Evolutionary conservation across 805 yeast genomes (phyloP).

Genomic region (Zygotorulaspora chibaensis): DNA sequence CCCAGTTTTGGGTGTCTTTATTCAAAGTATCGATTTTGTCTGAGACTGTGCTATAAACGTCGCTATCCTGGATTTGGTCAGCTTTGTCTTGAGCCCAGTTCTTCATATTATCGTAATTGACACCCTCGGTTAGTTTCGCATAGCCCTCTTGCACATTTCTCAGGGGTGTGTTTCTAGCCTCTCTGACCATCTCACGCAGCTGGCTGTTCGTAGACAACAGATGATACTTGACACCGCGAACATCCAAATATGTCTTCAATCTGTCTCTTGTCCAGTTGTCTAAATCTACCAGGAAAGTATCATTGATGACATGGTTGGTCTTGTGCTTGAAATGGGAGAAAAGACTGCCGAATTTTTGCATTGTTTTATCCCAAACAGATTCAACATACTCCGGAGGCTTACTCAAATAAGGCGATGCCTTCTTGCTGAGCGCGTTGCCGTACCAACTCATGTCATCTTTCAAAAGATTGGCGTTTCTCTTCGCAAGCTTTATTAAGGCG

Average conservation of each 20-base stretch:
- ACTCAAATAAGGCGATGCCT: conserved; percentile 35
- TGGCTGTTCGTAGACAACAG: conserved; percentile 39
- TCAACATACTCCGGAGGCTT: conserved; percentile 34
- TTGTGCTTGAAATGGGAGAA: conserved; percentile 21
- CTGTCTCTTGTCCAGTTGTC: conserved; percentile 46
- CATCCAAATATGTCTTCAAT: conserved; percentile 39
- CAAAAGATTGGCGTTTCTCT: conserved; percentile 34
- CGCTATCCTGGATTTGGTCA: conserved; percentile 13
- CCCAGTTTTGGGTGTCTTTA: conserved; percentile 18
- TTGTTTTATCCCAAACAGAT: conserved; percentile 26
- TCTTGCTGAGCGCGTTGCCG: conserved; percentile 27
- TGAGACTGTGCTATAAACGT: conserved; percentile 12
- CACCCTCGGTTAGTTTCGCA: conserved; percentile 36
- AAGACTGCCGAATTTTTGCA: conserved; percentile 9
- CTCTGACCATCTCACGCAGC: conserved; percentile 39
- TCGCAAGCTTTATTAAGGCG: conserved; percentile 36
- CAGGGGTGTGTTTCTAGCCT: conserved; percentile 38
- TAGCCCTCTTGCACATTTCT: conserved; percentile 26
- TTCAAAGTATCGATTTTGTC: conserved; percentile 11
- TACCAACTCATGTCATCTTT: conserved; percentile 41
- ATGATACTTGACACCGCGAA: conserved; percentile 40
- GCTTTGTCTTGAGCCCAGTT: conserved; percentile 35
- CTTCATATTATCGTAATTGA: conserved; percentile 38
- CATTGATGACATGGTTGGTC: conserved; percentile 39
- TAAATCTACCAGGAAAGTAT: conserved; percentile 44